Conservation (phyloP, 2,329 filamentous ascomycete genomes). For the Exophiala aquamarina region DNA sequence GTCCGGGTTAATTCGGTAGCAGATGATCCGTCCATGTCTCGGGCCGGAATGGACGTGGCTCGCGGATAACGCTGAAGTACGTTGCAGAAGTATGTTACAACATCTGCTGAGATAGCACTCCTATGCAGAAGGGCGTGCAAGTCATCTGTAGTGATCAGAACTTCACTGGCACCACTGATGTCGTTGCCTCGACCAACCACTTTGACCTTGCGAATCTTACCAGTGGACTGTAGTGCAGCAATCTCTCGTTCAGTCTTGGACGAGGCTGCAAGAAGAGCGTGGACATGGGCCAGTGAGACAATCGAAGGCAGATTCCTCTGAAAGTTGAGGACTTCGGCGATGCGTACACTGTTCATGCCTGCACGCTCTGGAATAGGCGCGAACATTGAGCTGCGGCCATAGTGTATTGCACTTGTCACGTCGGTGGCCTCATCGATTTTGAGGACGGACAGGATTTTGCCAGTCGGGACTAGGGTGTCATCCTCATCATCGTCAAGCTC, state of each 20-base stretch:
- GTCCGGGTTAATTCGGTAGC: conserved; percentile 49
- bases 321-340: conserved; percentile 59
- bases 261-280: conserved; percentile 56
- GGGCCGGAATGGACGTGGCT: conserved; percentile 46
- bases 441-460: conserved; percentile 50
- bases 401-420: conserved; percentile 54
- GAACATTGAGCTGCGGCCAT: conserved; percentile 56
- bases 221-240: conserved; percentile 50
- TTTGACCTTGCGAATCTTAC: conserved; percentile 54
- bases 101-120: conserved; percentile 27
- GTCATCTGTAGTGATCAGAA: conserved; percentile 54
- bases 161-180: conserved; percentile 57
- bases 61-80: conserved; percentile 49
- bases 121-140: conserved; percentile 48
- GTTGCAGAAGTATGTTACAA: conserved; percentile 25
- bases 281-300: conserved; percentile 60
- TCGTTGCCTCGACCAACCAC: conserved; percentile 59
- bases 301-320: conserved; percentile 56
- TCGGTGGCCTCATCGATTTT: conserved; percentile 47
- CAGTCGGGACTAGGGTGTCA: conserved; percentile 52
- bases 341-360: conserved; percentile 63
- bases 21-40: conserved; percentile 48
- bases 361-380: conserved; percentile 55
- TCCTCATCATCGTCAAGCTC: conserved; percentile 30
- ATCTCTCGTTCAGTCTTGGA: conserved; percentile 62